Evolutionary conservation across 805 yeast species (phyloP).

Genomic region (Ogataea methylovora): DNA sequence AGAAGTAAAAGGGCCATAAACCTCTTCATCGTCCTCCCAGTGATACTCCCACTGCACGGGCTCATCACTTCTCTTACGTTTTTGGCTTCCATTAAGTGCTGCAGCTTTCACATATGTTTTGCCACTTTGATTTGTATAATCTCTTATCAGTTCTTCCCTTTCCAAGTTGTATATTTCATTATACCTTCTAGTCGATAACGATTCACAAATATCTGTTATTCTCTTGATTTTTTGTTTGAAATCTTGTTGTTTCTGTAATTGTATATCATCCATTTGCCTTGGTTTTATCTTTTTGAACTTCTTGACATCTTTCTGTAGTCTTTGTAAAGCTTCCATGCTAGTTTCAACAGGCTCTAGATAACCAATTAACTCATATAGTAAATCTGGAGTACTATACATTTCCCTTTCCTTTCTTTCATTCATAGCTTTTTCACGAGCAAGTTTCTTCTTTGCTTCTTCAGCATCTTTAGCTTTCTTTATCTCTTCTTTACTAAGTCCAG

Average conservation of each 20-base stretch:
- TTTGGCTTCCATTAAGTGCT: constrained; percentile 1
- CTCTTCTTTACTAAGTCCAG: constrained; percentile 11
- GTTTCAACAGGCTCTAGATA: constrained; percentile 53
- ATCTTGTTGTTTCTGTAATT: constrained; percentile 7
- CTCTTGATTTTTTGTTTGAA: constrained; percentile 23
- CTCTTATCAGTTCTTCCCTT: constrained; percentile 47
- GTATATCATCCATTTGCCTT: constrained; percentile 4
- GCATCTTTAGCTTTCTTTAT: constrained; percentile 18
- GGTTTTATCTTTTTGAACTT: constrained; percentile 7
- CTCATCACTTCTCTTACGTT: constrained; percentile 15
- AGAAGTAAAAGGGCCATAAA: constrained; percentile 43
- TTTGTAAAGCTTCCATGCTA: constrained; percentile 46
- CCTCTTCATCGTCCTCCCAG: constrained; percentile 32
- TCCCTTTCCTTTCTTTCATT: constrained; percentile 9
- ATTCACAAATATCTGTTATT: constrained; percentile 44
- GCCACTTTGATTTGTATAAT: constrained; percentile 37
- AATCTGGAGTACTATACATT: constrained; percentile 8
- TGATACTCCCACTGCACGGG: constrained; percentile 36
- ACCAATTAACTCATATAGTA: constrained; percentile 29
- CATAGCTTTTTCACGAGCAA: constrained; percentile 10
- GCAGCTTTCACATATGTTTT: constrained; percentile 21
- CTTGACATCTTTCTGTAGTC: constrained; percentile 23
- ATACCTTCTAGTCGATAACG: constrained; percentile 33
- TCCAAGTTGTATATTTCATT: constrained; percentile 43
- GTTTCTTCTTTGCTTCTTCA: constrained; percentile 14